Conservation (phyloP, 208 protist genomes). For the Balamuthia mandrillaris region DNA sequence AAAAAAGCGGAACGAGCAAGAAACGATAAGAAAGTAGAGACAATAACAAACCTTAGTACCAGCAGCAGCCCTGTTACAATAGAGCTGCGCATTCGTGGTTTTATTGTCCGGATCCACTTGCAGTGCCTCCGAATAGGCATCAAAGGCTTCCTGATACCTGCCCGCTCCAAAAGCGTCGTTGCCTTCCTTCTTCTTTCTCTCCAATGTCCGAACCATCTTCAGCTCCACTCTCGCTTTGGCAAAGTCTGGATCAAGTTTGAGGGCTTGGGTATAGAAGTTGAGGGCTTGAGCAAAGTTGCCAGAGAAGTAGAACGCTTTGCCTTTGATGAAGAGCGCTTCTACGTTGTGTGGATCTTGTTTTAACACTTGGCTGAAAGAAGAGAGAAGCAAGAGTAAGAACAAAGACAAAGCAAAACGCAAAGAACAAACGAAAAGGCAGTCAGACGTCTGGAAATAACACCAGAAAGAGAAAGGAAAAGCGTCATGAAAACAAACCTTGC, state of each 20-base stretch:
- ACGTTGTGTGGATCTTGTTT: constrained; percentile 45
- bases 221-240: constrained; percentile 13
- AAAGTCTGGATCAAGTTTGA: constrained; percentile 56
- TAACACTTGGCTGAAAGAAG: constrained; percentile 34
- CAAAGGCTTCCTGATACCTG: constrained; percentile 45
- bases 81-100: constrained; percentile 23
- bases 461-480: neutral
- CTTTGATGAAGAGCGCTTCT: constrained; percentile 40
- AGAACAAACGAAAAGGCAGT: too few relatives aligned
- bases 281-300: constrained; percentile 36
- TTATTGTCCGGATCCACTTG: constrained; percentile 47
- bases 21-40: too few relatives aligned
- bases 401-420: neutral
- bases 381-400: neutral
- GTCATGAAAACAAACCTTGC: neutral
- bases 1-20: too few relatives aligned
- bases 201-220: constrained; percentile 34
- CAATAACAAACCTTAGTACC: constrained; percentile 35
- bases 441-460: too few relatives aligned
- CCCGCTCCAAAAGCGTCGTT: constrained; percentile 54
- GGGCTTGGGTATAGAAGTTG: constrained; percentile 37
- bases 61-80: constrained; percentile 53
- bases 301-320: constrained; percentile 43
- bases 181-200: constrained; percentile 52
- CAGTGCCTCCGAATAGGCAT: constrained; percentile 48